A percentile compares a stretch with the other conserved stretches of the same genome.
Evolutionary conservation across 2,329 filamentous ascomycete species (phyloP).

Genomic region (Fusarium foetens): DNA sequence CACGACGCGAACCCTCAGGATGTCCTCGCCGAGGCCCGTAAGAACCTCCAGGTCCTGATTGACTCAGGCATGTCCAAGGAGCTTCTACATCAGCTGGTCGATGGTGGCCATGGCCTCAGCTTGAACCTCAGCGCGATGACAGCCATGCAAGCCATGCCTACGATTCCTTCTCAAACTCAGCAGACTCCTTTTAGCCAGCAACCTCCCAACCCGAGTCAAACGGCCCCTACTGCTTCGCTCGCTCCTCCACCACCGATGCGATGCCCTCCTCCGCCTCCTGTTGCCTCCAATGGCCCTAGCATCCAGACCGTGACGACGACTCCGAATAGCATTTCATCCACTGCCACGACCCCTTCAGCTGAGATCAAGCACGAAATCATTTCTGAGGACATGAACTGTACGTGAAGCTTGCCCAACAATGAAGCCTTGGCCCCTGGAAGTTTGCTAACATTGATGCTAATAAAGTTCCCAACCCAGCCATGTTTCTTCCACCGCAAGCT

Average conservation of each 20-base stretch:
- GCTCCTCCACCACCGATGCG: constrained; percentile 48
- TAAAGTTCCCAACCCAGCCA: constrained; percentile 38
- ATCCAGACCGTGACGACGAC: constrained; percentile 35
- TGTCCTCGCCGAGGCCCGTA: constrained; percentile 57
- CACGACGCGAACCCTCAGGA: constrained; percentile 54
- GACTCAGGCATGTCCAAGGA: constrained; percentile 58
- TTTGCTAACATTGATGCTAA: constrained; percentile 23
- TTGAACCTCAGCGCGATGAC: constrained; percentile 33
- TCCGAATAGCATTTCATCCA: constrained; percentile 34
- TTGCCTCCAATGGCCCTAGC: constrained; percentile 35
- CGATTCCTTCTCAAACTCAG: constrained; percentile 31
- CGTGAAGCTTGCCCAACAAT: constrained; percentile 25
- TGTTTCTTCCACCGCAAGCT: constrained; percentile 51
- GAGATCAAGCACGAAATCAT: constrained; percentile 47
- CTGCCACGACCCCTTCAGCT: constrained; percentile 38
- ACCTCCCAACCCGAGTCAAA: constrained; percentile 33
- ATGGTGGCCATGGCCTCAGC: constrained; percentile 50
- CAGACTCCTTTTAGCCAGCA: constrained; percentile 32
- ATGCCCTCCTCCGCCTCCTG: constrained; percentile 48
- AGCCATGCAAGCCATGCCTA: constrained; percentile 24
- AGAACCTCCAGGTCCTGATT: constrained; percentile 58
- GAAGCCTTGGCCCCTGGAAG: not conserved
- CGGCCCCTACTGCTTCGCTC: constrained; percentile 34
- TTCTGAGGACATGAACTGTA: constrained; percentile 44
- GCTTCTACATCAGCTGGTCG: constrained; percentile 54